These are phyloP conservation scores for Borovskyia barvae DNA, from an alignment of 208 protist genomes.

Conservation along the genomic window DNA sequence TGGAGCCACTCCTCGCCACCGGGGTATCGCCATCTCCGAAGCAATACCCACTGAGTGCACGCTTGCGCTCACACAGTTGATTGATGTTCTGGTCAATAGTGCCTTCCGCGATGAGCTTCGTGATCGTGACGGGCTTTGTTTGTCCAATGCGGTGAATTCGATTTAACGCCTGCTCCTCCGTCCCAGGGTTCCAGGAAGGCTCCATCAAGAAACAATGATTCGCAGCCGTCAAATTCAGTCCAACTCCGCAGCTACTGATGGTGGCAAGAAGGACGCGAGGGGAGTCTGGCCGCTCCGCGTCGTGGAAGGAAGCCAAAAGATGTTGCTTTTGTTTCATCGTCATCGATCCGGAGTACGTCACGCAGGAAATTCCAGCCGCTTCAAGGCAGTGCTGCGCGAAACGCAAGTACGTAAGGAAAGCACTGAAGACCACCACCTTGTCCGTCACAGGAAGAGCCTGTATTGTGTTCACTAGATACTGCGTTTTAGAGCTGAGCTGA, in stretches of 20 bases:
- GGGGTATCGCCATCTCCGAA: conserved; percentile 15
- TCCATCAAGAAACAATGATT: conserved; percentile 93
- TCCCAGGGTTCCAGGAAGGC: conserved; percentile 89
- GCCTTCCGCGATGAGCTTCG: conserved; percentile 90
- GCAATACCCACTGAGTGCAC: conserved; percentile 66
- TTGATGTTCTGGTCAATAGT: conserved; percentile 97
- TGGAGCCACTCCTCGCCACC: neutral
- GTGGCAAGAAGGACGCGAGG: conserved; percentile 86
- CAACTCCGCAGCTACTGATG: conserved; percentile 88
- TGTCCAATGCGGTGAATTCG: conserved; percentile 91
- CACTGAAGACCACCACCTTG: conserved; percentile 94
- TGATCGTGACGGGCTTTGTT: conserved; percentile 91
- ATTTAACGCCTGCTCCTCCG: conserved; percentile 91
- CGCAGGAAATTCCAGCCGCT: conserved; percentile 32
- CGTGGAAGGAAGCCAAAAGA: conserved; percentile 45
- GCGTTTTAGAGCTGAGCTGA: conserved; percentile 65
- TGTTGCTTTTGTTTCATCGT: conserved; percentile 54
- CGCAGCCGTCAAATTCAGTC: conserved; percentile 93
- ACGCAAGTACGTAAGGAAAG: conserved; percentile 93
- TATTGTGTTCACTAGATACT: conserved; percentile 44
- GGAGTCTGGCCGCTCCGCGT: neutral
- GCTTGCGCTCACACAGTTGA: conserved; percentile 91
- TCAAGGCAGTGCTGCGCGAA: conserved; percentile 77
- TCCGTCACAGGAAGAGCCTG: conserved; percentile 30
- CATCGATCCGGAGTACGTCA: conserved; percentile 45